Conservation (phyloP, 371 early-diverging fungal species). For the Apophysomyces trapeziformis region DNA sequence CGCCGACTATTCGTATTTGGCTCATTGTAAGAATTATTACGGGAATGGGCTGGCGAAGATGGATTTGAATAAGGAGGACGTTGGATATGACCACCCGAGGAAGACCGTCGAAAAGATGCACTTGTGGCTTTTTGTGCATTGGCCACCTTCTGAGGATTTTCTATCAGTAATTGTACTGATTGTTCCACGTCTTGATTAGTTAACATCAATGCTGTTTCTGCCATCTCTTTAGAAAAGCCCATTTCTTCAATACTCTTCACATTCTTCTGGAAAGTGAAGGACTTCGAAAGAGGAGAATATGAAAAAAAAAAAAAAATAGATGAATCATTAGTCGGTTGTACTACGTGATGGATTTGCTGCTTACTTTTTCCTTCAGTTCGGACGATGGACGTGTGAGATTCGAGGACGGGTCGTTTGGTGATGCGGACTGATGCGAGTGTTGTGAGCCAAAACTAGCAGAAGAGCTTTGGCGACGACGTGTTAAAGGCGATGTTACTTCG, state of each 20-base stretch:
- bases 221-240: constrained; percentile 73
- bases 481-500: constrained; percentile 2
- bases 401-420: neutral
- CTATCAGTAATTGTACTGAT: constrained; percentile 65
- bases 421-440: constrained; percentile 11
- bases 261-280: constrained; percentile 36
- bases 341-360: too few relatives aligned
- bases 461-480: constrained; percentile 21
- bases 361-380: constrained; percentile 17
- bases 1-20: constrained; percentile 19
- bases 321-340: neutral
- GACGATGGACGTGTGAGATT: neutral
- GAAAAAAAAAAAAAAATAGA: neutral
- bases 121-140: constrained; percentile 28
- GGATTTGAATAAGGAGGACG: constrained; percentile 23
- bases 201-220: constrained; percentile 63
- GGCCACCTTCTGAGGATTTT: constrained; percentile 59
- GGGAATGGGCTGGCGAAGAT: constrained; percentile 28
- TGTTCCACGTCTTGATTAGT: constrained; percentile 62
- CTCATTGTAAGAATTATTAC: constrained; percentile 27
- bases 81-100: constrained; percentile 27
- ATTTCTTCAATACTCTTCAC: constrained; percentile 65
- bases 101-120: constrained; percentile 36
- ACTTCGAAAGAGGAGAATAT: constrained; percentile 15
- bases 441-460: constrained; percentile 12